Evolutionary conservation across 192 early-diverging fungal species (phyloP), one percentile per base, ranked within the genome.

Genomic region (Rhizophagus sp.): DNA sequence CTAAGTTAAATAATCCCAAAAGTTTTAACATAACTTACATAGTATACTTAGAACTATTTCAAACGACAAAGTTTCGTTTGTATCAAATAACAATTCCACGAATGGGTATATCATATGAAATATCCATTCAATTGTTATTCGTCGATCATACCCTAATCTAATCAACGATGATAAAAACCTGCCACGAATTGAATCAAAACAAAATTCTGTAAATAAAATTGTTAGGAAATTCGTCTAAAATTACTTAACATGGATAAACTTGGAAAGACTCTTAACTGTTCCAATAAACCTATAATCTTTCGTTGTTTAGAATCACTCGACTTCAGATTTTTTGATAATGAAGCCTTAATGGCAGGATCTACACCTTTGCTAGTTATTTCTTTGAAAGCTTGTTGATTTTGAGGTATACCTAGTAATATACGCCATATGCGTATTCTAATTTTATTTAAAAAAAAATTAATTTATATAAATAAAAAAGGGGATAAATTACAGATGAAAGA

Each of bases 341-440:
- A 47, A 15, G 24, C 7, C 44, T 41, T 25, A n/a, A 73, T 49
- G 0, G 39, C 24, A 1, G 71, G 47, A 36, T 24, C 41, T 49
- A 39, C 24, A 25, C 39, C 22, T 49, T 73, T 49, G 1, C 39
- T 49, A 22, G 39, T 73, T n/a, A 73, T 13, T 25, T 73, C 39
- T 73, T 25, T 73, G 47, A 24, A 73, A 27, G 71, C 71, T 49
- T 73, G 30, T 49, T 11, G 71, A 25, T 73, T 73, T 27, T 41
- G 12, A 39, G 71, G 71, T 24, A 73, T 13, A 44, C 27, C 44
- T 7, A 73, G 25, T 73, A 73, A 44, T 36, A 27, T 73, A 73
- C 71, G 22, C 71, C 71, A 73, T 24, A 73, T 49, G 15, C 47
- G 71, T 24, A 50, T 17, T 39, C 71, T 73, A 10, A 39, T 27